phyloP scores from a whole-genome alignment of 2,329 filamentous ascomycete species.

The Orbilia javanica region DNA sequence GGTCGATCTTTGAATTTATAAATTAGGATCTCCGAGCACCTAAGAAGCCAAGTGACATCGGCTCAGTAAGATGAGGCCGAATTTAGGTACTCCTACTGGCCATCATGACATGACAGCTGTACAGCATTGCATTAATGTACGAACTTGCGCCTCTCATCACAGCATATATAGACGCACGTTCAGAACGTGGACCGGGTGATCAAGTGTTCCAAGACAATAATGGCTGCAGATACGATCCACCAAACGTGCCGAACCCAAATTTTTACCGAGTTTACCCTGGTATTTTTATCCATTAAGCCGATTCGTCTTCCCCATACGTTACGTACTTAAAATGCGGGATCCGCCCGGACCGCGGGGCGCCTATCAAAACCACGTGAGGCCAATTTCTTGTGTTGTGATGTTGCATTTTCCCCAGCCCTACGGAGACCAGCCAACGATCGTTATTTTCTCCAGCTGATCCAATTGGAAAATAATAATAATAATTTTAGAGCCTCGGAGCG shows the following conservation, averaged over 20 bases:
- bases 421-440: not conserved
- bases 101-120: constrained; percentile 6
- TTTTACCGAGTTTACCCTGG: not conserved
- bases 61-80: not conserved
- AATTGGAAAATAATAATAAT: not conserved
- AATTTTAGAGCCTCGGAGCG: not conserved
- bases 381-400: constrained; percentile 2
- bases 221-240: constrained; percentile 9
- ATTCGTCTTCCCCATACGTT: not conserved
- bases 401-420: constrained; percentile 8
- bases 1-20: not conserved
- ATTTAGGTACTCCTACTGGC: not conserved
- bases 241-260: not conserved
- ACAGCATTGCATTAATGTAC: not conserved
- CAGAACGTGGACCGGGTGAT: not conserved
- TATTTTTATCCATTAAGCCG: constrained; percentile 2
- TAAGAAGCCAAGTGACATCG: not conserved
- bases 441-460: not conserved
- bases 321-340: constrained; percentile 6
- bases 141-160: constrained; percentile 2
- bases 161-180: not conserved
- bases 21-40: not conserved
- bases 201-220: not conserved
- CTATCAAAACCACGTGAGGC: constrained; percentile 7
- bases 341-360: not conserved